These are phyloP conservation scores for Cyberlindnera bimundalis DNA, from an alignment of 805 yeast species.

Conservation along the genomic window DNA sequence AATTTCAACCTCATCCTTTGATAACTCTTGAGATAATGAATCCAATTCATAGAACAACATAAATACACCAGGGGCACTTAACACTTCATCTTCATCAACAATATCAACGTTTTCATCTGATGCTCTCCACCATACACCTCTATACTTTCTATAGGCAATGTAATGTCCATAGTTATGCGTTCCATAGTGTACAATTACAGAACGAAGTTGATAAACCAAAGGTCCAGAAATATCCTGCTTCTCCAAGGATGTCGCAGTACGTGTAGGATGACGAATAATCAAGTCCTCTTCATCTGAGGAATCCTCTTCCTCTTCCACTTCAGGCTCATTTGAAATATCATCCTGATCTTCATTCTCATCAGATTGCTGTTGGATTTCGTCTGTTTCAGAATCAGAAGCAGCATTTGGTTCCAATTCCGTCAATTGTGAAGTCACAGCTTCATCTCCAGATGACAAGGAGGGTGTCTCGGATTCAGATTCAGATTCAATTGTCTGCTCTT, in stretches of 20 bases:
- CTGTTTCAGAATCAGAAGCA: neutral
- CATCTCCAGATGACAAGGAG: slow-evolving; percentile 9
- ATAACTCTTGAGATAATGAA: slow-evolving; percentile 29
- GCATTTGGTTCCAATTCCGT: slow-evolving; percentile 9
- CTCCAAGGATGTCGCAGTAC: slow-evolving; percentile 14
- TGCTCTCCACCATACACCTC: slow-evolving; percentile 94
- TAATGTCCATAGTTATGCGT: slow-evolving; percentile 98
- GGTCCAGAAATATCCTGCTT: slow-evolving; percentile 33
- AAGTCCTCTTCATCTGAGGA: slow-evolving; percentile 9
- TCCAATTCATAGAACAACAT: slow-evolving; percentile 84
- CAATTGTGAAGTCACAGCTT: slow-evolving; percentile 2
- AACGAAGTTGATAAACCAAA: slow-evolving; percentile 66
- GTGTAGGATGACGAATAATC: slow-evolving; percentile 2
- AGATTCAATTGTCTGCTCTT: slow-evolving; percentile 6
- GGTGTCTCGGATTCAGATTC: slow-evolving; percentile 7
- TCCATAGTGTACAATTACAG: slow-evolving; percentile 91
- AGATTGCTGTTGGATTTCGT: neutral
- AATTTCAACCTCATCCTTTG: slow-evolving; percentile 13
- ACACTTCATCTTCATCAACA: slow-evolving; percentile 76
- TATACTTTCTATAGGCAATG: slow-evolving; percentile 74
- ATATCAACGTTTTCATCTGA: slow-evolving; percentile 86
- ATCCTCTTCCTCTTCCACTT: slow-evolving; percentile 7
- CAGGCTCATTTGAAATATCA: neutral
- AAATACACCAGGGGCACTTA: slow-evolving; percentile 81
- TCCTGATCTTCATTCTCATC: slow-evolving; percentile 11